phyloP scores from a whole-genome alignment of 805 yeast genomes.

The Blastobotrys mokoenaii region DNA sequence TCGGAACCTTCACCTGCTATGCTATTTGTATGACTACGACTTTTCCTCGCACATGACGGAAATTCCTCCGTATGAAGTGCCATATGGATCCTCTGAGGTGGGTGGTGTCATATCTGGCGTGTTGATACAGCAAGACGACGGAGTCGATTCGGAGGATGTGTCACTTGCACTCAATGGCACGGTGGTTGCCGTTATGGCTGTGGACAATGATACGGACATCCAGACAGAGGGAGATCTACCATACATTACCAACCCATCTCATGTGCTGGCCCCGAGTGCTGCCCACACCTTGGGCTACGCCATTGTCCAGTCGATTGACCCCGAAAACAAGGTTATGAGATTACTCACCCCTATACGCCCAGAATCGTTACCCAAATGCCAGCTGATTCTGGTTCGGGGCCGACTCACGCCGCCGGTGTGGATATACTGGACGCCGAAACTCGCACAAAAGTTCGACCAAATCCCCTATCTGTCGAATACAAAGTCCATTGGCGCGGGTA shows the following conservation, averaged over 20 bases:
- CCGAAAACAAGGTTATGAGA: slow-evolving; percentile 34
- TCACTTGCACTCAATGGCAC: slow-evolving; percentile 27
- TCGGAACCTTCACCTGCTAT: slow-evolving; percentile 20
- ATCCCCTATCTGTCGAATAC: slow-evolving; percentile 40
- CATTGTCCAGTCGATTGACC: slow-evolving; percentile 59
- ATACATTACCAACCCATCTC: slow-evolving; percentile 1
- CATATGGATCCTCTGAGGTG: slow-evolving; percentile 9
- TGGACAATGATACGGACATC: slow-evolving; percentile 4
- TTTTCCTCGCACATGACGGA: slow-evolving; percentile 27
- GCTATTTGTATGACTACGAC: slow-evolving; percentile 22
- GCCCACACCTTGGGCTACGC: slow-evolving; percentile 42
- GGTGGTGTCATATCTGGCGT: slow-evolving; percentile 18
- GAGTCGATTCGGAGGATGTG: slow-evolving; percentile 20
- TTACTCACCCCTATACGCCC: slow-evolving; percentile 39
- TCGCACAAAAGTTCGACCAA: slow-evolving; percentile 12
- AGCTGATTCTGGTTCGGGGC: slow-evolving; percentile 46
- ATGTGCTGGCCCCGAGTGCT: slow-evolving; percentile 7
- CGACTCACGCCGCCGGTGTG: slow-evolving; percentile 57
- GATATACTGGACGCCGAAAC: slow-evolving; percentile 37
- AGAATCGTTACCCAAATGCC: not conserved
- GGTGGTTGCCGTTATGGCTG: slow-evolving; percentile 23
- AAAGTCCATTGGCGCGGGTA: slow-evolving; percentile 31
- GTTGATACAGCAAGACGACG: slow-evolving; percentile 24
- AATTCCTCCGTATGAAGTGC: slow-evolving; percentile 25
- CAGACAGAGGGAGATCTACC: slow-evolving; percentile 1